Conservation (phyloP, 108 stramenopile genomes). For the Tribonema minus region DNA sequence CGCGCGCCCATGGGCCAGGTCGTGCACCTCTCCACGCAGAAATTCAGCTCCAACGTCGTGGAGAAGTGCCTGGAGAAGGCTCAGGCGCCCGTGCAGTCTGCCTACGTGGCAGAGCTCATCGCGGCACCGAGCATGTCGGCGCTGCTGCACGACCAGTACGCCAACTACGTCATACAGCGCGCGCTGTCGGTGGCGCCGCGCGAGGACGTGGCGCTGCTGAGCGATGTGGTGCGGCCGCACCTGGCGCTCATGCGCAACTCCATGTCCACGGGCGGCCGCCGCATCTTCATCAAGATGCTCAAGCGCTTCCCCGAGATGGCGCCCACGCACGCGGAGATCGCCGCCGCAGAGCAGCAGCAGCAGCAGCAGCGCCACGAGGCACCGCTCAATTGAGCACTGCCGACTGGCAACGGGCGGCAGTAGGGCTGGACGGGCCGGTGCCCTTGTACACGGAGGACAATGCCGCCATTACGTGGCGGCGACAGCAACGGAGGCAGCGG, state of each 20-base stretch:
- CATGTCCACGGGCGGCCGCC: slow-evolving; percentile 82
- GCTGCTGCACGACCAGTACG: slow-evolving; percentile 82
- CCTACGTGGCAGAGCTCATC: slow-evolving; percentile 69
- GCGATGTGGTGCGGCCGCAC: slow-evolving; percentile 88
- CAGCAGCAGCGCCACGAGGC: too few relatives aligned
- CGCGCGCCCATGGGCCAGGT: slow-evolving; percentile 68
- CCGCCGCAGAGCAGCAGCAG: too few relatives aligned
- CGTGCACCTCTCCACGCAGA: slow-evolving; percentile 81
- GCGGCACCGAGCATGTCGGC: slow-evolving; percentile 14
- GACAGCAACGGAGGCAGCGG: too few relatives aligned
- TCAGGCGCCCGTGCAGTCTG: slow-evolving; percentile 74
- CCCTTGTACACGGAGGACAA: too few relatives aligned
- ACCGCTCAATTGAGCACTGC: too few relatives aligned
- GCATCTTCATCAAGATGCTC: slow-evolving; percentile 85
- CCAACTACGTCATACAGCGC: slow-evolving; percentile 93
- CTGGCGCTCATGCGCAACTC: slow-evolving; percentile 82
- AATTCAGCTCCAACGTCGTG: slow-evolving; percentile 92
- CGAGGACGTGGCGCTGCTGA: slow-evolving; percentile 75
- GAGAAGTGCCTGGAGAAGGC: slow-evolving; percentile 93
- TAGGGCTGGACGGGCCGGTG: too few relatives aligned
- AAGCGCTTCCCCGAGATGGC: slow-evolving; percentile 77
- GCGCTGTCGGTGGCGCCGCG: too few relatives aligned
- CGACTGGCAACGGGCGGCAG: too few relatives aligned
- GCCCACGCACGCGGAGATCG: too few relatives aligned
- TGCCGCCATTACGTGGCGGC: too few relatives aligned